Evolutionary conservation across 495 filamentous ascomycete genomes (phyloP), one percentile per base, ranked within the genome.

Genomic region (Daldinia bambusicola): DNA sequence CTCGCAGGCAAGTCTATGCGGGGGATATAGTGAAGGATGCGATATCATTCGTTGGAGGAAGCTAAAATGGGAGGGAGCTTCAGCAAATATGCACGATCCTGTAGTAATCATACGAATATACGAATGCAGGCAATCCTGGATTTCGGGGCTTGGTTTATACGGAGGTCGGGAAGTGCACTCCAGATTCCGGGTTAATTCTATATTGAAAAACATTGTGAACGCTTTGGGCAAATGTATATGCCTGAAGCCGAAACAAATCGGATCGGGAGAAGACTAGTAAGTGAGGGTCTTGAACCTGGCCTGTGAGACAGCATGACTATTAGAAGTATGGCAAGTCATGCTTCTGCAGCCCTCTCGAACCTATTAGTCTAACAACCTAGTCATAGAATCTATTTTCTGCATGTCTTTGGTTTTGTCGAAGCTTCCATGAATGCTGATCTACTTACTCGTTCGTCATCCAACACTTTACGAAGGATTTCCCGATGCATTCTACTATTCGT

Each of bases 191-290:
- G 9, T 2, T 12, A 22, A 8, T 48, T 9, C 3, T 26, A 1
- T 6, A 16, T 16, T 4, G 8, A 12, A 48, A 48, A 18, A 16
- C 6, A 26, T 8, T 45, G 41, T 45, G 41, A 53, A 26, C 26
- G 34, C 34, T 36, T 10, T 36, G 9, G 9, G 56, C 9, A 26
- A 55, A 40, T 67, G 56, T 61, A 20, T 60, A 73, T 73, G 70
- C 56, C 53, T 62, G 66, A 48, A 66, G 45, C 70, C 70, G 66
- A 73, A 69, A 73, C 70, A 73, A 18, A 13, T 69, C 70, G 70
- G 70, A 58, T 66, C 38, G 64, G 45, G 64, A 55, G 58, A 30
- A 55, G 41, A 62, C 50, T 63, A 22, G 10, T 37, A 59, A 50
- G 18, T 37, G 55, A 40, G 36, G 31, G 10, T 41, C 51, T 58